Evolutionary conservation across 495 filamentous ascomycete species (phyloP).

Genomic region (Astrocystis sublimbata): DNA sequence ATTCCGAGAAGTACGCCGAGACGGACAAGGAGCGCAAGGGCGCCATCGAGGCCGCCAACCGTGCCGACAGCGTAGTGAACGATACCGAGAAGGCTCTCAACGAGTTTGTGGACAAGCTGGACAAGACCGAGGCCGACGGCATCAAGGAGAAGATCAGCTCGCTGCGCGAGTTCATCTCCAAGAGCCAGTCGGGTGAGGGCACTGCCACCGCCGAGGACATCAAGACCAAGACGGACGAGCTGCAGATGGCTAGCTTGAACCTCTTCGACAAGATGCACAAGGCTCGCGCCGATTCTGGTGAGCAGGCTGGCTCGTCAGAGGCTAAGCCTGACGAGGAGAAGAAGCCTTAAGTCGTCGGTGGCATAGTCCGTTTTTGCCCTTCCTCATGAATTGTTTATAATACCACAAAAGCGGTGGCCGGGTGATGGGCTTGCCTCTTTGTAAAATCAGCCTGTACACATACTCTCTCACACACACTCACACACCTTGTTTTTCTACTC

Average conservation of each 20-base stretch:
- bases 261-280: conserved; percentile 99
- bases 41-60: conserved; percentile 93
- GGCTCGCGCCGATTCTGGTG: conserved; percentile 68
- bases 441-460: conserved; percentile 48
- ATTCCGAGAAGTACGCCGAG: conserved; percentile 95
- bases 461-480: no score
- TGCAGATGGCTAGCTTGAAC: conserved; percentile 92
- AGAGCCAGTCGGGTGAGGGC: conserved; percentile 92
- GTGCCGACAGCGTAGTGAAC: conserved; percentile 91
- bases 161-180: conserved; percentile 87
- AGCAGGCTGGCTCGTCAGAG: conserved; percentile 53
- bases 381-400: conserved; percentile 25
- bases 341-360: conserved; percentile 46
- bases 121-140: conserved; percentile 91
- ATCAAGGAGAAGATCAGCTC: conserved; percentile 91
- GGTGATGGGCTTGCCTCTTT: conserved; percentile 32
- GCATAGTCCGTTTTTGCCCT: conserved; percentile 22
- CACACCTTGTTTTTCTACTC: conserved; percentile 30
- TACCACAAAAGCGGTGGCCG: conserved; percentile 35
- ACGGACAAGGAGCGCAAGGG: conserved; percentile 95
- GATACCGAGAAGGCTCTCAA: conserved; percentile 98
- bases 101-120: conserved; percentile 91
- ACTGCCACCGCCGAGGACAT: conserved; percentile 82
- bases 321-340: conserved; percentile 79
- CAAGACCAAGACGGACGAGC: conserved; percentile 97